phyloP scores from a whole-genome alignment of 2,329 filamentous ascomycete genomes.

The Colletotrichum spinosum region DNA sequence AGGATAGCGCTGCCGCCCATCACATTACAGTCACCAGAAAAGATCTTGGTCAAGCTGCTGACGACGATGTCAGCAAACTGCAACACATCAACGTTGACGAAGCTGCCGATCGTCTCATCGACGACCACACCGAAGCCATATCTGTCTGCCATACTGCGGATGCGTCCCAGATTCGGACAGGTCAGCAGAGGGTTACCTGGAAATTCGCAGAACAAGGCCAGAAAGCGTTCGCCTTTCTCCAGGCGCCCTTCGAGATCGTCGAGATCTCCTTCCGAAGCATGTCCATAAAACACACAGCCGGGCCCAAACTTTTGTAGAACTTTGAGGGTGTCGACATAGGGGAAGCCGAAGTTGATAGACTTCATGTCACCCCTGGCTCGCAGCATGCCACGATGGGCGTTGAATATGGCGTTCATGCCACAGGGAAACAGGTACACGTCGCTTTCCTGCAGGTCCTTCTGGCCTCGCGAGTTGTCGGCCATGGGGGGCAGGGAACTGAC shows the following conservation, averaged over 20 bases:
- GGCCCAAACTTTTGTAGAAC: constrained; percentile 94
- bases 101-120: constrained; percentile 97
- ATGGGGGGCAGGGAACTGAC: constrained; percentile 63
- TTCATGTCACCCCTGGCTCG: constrained; percentile 72
- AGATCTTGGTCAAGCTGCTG: constrained; percentile 95
- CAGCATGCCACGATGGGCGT: constrained; percentile 81
- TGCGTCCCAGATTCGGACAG: constrained; percentile 86
- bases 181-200: constrained; percentile 91
- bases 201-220: constrained; percentile 94
- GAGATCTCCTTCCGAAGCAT: constrained; percentile 80
- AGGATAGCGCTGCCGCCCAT: constrained; percentile 86
- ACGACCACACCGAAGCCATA: constrained; percentile 92
- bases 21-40: constrained; percentile 97
- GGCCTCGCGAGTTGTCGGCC: constrained; percentile 62
- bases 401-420: constrained; percentile 97
- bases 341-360: constrained; percentile 95
- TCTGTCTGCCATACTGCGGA: constrained; percentile 80
- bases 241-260: constrained; percentile 84
- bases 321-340: constrained; percentile 96
- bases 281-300: constrained; percentile 88
- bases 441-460: constrained; percentile 78
- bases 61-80: constrained; percentile 92
- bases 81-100: constrained; percentile 94
- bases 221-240: constrained; percentile 77
- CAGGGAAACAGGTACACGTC: constrained; percentile 91